Evolutionary conservation across 2,329 filamentous ascomycete genomes (phyloP), one percentile per base, ranked within the genome.

Genomic region (Xylariaceae sp.): DNA sequence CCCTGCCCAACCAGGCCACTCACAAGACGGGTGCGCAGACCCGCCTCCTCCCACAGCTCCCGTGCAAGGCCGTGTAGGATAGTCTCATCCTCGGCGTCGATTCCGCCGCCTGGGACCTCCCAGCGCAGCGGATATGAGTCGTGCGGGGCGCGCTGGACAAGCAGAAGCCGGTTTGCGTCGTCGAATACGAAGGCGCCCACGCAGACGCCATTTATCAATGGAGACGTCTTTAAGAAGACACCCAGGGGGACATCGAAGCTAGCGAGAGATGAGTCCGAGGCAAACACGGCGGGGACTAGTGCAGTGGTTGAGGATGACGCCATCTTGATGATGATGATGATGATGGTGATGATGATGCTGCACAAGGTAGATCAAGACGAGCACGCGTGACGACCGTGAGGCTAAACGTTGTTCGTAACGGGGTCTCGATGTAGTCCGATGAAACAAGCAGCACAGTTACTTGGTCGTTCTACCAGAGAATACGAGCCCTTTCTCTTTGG

Each of bases 31-130:
- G 62, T 62, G 9, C 47, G 50, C 8, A 76, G 59, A 1, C 72
- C 71, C 6, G 71, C 61, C 64, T 76, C 74, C 61, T 76, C 74
- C 62, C 62, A 69, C 6, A 76, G 56, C 62, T 76, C 74, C 9
- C 74, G 69, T 9, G 67, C 71, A 2, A 66, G 67, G 4, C 63
- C 68, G 54, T 73, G 64, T 34, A 76, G 63, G 49, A 76, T 65
- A 8, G 62, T 72, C 47, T 57, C 48, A 53, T 76, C 74, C 4
- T 69, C 67, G 11, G 57, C 51, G 51, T 76, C 73, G 50, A 66
- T 66, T 3, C 64, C 66, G 27, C 74, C 74, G 8, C 74, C 74
- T 0, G 74, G 74, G 9, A 70, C 56, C 62, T 76, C 74, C 74
- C 74, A 76, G 12, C 58, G 60, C 47, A 67, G 52, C 4, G 74